phyloP scores from a whole-genome alignment of 1,284 basidiomycete species.

The Ceratobasidium sp. region DNA sequence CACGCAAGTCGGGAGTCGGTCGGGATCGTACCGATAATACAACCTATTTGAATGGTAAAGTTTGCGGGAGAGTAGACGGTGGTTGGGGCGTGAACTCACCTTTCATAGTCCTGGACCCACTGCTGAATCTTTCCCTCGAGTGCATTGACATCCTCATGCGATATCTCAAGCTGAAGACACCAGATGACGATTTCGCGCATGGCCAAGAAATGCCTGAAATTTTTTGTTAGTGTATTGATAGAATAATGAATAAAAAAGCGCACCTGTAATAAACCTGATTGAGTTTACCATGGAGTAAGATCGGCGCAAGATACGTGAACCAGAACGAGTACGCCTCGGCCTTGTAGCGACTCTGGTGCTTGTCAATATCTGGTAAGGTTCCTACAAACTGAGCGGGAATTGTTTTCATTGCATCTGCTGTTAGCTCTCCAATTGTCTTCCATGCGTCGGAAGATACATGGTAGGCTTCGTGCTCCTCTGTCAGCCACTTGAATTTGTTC shows the following conservation, averaged over 20 bases:
- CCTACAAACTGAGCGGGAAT: conserved; percentile 43
- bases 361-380: conserved; percentile 17
- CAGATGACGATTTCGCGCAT: conserved; percentile 19
- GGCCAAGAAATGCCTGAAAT: background rate
- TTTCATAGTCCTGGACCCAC: conserved; percentile 13
- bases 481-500: background rate
- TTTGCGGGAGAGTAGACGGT: background rate
- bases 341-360: background rate
- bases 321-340: conserved; percentile 6
- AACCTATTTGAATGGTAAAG: conserved; percentile 43
- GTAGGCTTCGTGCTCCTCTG: background rate
- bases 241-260: background rate
- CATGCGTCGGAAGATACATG: background rate
- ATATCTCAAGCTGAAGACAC: conserved; percentile 10
- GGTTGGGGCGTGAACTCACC: background rate
- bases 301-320: conserved; percentile 18
- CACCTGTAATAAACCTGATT: conserved; percentile 1
- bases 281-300: conserved; percentile 4
- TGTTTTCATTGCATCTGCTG: conserved; percentile 14
- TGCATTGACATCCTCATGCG: background rate
- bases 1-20: conserved; percentile 46
- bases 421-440: conserved; percentile 22
- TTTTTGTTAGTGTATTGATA: background rate
- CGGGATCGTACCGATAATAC: conserved; percentile 47
- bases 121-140: background rate